Evolutionary conservation across 1,284 basidiomycete species (phyloP).

Genomic region (Anthracocystis walkeri): DNA sequence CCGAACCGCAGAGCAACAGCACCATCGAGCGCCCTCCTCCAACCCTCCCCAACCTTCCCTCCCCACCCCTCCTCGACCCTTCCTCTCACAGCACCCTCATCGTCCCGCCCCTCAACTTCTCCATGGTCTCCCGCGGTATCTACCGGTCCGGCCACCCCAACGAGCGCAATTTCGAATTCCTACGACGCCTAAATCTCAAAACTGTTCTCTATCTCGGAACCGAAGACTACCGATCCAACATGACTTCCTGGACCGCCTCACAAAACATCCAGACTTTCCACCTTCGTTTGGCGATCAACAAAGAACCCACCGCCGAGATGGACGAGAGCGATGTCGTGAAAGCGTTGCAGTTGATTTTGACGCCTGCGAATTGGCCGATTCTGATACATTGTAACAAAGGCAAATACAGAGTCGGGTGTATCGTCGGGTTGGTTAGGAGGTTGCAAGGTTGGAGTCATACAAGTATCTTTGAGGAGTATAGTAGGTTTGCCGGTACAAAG

Average conservation of each 20-base stretch:
- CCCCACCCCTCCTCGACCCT: conserved; percentile 7
- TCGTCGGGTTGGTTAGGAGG: conserved; percentile 62
- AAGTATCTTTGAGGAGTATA: conserved; percentile 67
- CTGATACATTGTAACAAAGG: conserved; percentile 69
- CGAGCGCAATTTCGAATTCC: conserved; percentile 67
- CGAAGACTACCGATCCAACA: conserved; percentile 65
- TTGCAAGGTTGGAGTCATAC: conserved; percentile 68
- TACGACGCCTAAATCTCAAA: conserved; percentile 60
- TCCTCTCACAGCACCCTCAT: conserved; percentile 36
- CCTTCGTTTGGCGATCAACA: conserved; percentile 64
- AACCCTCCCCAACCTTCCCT: neutral
- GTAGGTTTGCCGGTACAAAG: conserved; percentile 62
- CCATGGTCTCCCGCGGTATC: conserved; percentile 65
- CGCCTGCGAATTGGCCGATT: conserved; percentile 59
- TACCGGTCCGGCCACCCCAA: conserved; percentile 68
- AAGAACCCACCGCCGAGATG: conserved; percentile 68
- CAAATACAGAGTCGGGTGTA: conserved; percentile 65
- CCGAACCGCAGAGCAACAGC: neutral
- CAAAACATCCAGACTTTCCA: conserved; percentile 60
- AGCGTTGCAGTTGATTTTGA: conserved; percentile 54
- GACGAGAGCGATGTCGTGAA: conserved; percentile 56
- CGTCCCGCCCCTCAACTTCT: conserved; percentile 68
- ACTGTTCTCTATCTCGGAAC: conserved; percentile 64
- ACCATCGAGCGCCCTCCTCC: neutral
- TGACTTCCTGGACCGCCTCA: conserved; percentile 47